Percentiles rank a stretch among this genome's conserved stretches.
These are phyloP conservation scores for Penicillium sp. DNA, from an alignment of 2,329 filamentous ascomycete species.

Conservation along the genomic window DNA sequence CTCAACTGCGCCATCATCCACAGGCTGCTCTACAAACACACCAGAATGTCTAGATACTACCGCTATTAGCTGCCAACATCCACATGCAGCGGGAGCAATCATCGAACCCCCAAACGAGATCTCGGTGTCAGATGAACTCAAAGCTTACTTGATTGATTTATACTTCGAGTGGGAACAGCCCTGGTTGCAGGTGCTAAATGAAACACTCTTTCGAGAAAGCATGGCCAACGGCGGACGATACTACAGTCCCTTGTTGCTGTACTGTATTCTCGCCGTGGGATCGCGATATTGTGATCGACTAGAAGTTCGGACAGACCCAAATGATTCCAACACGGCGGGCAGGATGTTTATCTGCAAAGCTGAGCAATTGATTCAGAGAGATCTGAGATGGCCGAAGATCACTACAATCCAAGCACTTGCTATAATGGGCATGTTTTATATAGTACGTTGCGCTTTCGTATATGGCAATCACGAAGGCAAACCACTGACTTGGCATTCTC, in stretches of 20 bases:
- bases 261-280: constrained; percentile 40
- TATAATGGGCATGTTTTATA: constrained; percentile 33
- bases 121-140: constrained; percentile 27
- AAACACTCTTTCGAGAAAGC: constrained; percentile 39
- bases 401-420: constrained; percentile 44
- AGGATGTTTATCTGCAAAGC: constrained; percentile 36
- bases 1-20: constrained; percentile 10
- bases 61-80: background rate
- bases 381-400: constrained; percentile 36
- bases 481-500: background rate
- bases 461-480: background rate
- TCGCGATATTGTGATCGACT: constrained; percentile 39
- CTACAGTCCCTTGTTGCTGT: constrained; percentile 36
- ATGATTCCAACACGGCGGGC: constrained; percentile 41
- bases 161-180: constrained; percentile 46
- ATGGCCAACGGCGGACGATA: constrained; percentile 31
- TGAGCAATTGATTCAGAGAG: constrained; percentile 22
- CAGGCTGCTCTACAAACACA: background rate
- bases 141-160: constrained; percentile 36
- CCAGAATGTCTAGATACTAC: background rate
- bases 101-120: constrained; percentile 1
- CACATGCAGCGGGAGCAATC: background rate
- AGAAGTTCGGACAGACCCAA: constrained; percentile 34
- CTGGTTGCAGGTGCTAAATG: constrained; percentile 42
- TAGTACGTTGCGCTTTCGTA: constrained; percentile 24